These are phyloP conservation scores for Leccinum obscurum DNA, from an alignment of 768 basidiomycete species.

Conservation along the genomic window DNA sequence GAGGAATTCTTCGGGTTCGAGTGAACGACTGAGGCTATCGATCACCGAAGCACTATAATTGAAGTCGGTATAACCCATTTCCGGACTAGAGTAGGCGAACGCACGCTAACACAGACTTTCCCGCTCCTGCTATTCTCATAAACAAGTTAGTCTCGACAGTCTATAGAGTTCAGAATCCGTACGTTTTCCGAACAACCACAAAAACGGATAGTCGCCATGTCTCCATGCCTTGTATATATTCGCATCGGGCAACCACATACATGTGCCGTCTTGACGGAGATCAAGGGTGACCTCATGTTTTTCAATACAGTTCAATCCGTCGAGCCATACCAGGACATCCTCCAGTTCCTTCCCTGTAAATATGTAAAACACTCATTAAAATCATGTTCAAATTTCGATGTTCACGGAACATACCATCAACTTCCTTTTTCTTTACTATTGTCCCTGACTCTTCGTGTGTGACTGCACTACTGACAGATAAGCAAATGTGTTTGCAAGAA, in stretches of 20 bases:
- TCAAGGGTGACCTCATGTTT: background rate
- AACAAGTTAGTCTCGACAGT: background rate
- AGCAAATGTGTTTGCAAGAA: background rate
- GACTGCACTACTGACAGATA: background rate
- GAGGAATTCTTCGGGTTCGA: background rate
- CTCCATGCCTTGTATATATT: background rate
- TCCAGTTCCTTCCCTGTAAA: background rate
- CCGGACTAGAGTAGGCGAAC: background rate
- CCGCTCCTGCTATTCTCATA: background rate
- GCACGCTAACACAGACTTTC: background rate
- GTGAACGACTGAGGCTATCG: background rate
- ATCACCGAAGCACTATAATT: background rate
- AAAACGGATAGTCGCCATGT: background rate
- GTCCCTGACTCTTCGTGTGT: background rate
- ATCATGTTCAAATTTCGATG: background rate
- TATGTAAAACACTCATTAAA: background rate
- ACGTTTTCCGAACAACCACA: conserved; percentile 2
- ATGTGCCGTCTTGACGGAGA: conserved; percentile 1
- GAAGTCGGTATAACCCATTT: background rate
- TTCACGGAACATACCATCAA: background rate
- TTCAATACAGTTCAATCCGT: background rate
- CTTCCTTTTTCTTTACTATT: background rate
- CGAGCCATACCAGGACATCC: background rate
- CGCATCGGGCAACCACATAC: background rate
- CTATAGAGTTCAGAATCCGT: background rate